Evolutionary conservation across 192 early-diverging fungal species (phyloP).

Genomic region (Mortierella hygrophila): DNA sequence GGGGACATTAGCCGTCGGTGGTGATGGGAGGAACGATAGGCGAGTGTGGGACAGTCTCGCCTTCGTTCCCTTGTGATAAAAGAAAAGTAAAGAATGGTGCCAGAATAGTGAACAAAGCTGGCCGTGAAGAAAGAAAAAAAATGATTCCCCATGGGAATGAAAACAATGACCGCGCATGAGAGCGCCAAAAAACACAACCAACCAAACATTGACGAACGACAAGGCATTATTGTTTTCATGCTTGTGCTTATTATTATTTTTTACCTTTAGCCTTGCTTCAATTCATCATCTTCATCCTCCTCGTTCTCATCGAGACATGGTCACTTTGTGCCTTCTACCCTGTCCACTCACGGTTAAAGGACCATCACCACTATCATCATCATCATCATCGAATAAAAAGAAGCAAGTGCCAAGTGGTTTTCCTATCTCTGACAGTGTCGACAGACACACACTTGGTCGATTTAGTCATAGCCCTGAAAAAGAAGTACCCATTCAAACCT

Average conservation of each 20-base stretch:
- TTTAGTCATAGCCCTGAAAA: conserved; percentile 5
- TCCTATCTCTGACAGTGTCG: not conserved
- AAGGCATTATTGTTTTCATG: too few relatives aligned
- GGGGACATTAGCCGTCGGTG: not conserved
- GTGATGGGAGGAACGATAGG: not conserved
- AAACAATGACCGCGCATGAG: conserved; percentile 3
- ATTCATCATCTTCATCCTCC: not conserved
- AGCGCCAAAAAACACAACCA: not conserved
- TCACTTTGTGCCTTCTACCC: not conserved
- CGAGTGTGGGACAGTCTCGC: not conserved
- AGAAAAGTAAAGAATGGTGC: not conserved
- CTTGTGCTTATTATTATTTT: not conserved
- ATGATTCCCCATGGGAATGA: not conserved
- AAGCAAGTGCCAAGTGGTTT: too few relatives aligned
- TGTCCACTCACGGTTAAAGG: too few relatives aligned
- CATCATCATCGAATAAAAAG: too few relatives aligned
- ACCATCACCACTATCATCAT: too few relatives aligned
- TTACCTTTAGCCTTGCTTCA: not conserved
- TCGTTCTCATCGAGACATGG: not conserved
- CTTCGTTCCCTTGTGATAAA: not conserved
- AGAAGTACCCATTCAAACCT: not conserved
- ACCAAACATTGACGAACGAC: not conserved
- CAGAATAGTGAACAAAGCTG: not conserved
- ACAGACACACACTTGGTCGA: not conserved
- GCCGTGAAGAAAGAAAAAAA: not conserved